Base-by-base conservation (phyloP, 2,329 filamentous ascomycete species). In the Escovopsis weberi region DNA sequence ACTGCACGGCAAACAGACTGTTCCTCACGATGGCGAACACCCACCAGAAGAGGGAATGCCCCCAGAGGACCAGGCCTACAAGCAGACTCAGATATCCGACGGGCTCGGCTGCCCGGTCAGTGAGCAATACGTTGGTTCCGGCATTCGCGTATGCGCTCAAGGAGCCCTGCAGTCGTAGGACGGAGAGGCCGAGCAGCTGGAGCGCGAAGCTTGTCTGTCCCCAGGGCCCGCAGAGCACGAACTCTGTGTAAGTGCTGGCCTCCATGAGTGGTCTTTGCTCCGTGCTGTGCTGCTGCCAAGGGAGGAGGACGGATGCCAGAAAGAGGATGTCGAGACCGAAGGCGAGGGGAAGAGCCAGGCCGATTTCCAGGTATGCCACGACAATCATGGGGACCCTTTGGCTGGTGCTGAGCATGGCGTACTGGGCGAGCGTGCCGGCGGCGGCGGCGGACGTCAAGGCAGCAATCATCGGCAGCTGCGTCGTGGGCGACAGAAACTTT, bases 41-140 rank as follows among this genome's bases (percentile, higher is more conserved):
- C 58, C 61, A 63, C 63, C 63, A 67, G 34, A 67, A 63, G 4
- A 59, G 57, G 1, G 55, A 60, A 38, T 60, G 58, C 0, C 63
- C 64, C 56, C 61, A 65, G n/a, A 53, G 50, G 12, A 65, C 37
- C 28, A 68, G 41, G 0, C 61, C 64, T 0, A 53, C 47, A 28
- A 67, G 58, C 33, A 61, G 54, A 33, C 64, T 66, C 4, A 51
- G 45, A 18, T 52, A 54, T 0, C 51, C 58, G 6, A 67, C 49
- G 0, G 55, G 48, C 1, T 34, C 43, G 0, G 59, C 59, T 1
- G 62, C 60, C 4, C 53, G 43, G 1, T 49, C 52, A 1, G 59
- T 57, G 5, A 67, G 36, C 11, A 50, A 44, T 3, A 44, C 12
- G 6, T 19, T 18, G 23, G 34, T 9, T 4, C 19, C 15, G 6